These are phyloP conservation scores for Thelonectria blattea DNA, from an alignment of 2,329 filamentous ascomycete genomes.

Conservation along the genomic window DNA sequence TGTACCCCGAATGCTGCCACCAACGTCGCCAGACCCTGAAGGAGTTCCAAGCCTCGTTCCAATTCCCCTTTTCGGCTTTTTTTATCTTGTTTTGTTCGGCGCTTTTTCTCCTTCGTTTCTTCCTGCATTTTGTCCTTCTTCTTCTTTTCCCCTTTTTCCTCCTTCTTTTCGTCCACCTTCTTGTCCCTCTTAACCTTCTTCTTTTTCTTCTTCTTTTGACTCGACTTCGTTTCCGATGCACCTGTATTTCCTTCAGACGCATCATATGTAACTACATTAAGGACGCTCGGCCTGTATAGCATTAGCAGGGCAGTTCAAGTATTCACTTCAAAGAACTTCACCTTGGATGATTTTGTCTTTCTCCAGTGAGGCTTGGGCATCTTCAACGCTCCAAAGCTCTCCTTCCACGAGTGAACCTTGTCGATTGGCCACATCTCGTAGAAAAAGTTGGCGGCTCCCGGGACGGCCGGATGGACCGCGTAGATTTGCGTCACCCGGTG, in stretches of 20 bases:
- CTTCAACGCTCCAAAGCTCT: not conserved
- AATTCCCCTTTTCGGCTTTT: too few species aligned
- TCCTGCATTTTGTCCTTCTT: not conserved
- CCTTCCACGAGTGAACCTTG: slow-evolving; percentile 1
- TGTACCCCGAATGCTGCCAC: too few species aligned
- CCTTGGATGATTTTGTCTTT: not conserved
- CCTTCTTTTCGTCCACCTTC: not conserved
- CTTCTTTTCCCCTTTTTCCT: not conserved
- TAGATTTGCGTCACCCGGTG: not conserved
- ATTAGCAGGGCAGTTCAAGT: not conserved
- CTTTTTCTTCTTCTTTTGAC: not conserved
- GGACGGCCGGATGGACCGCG: not conserved
- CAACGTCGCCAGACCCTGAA: too few species aligned
- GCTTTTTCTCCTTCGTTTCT: not conserved
- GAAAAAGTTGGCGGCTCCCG: not conserved
- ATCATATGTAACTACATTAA: too few species aligned
- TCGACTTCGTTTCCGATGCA: not conserved
- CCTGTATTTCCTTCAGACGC: too few species aligned
- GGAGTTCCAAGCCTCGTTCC: too few species aligned
- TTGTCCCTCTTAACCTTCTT: not conserved
- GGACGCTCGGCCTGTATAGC: not conserved
- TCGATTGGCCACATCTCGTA: slow-evolving; percentile 10
- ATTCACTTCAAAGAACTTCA: not conserved
- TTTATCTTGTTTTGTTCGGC: not conserved
- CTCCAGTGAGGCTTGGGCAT: not conserved